Evolutionary conservation across 805 yeast species (phyloP), one percentile per base, ranked within the genome.

Genomic region (Lipomyces yamanashiensis): DNA sequence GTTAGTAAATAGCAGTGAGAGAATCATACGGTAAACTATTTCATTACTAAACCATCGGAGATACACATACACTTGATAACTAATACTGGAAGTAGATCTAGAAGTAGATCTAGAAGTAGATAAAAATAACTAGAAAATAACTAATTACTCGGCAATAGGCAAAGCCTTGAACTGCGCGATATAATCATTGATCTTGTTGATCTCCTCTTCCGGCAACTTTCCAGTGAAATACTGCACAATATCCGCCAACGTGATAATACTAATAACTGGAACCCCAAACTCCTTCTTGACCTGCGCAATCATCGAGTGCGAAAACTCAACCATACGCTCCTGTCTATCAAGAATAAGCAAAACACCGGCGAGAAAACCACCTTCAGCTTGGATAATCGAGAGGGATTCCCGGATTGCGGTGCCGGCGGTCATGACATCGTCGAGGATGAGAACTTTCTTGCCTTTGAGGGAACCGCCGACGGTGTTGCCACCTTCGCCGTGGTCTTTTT

Each of bases 371-470:
- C 84, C 79, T 69, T 86, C 93, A 33, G 72, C 77, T 33, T 78
- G 77, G 71, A 95, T 91, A 72, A 95, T 88, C 54, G 82, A 85
- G 72, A 90, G 89, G 0, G 98, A 98, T 78, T 95, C 98, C 71
- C 89, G 89, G 75, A 92, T 92, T 55, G 99, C 98, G 63, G 98
- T 95, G 47, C 99, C 99, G 0, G 98, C 98, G 64, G 98, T 93
- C 87, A 93, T 92, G 49, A 95, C 98, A 73, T 93, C 99, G 76
- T 95, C 99, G 66, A 93, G 91, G 72, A 95, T 90, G 72, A 95
- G 79, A 28, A 93, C 85, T 65, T 82, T 82, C 76, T 92, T 88
- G 54, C 84, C 89, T 65, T 82, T 82, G 71, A 93, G 82, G 6
- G 85, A 77, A 52, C 89, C 85, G 43, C 99, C 99, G 48, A 95